Conservation (phyloP, 139 green algal genomes). For the Coccomyxa sp. region DNA sequence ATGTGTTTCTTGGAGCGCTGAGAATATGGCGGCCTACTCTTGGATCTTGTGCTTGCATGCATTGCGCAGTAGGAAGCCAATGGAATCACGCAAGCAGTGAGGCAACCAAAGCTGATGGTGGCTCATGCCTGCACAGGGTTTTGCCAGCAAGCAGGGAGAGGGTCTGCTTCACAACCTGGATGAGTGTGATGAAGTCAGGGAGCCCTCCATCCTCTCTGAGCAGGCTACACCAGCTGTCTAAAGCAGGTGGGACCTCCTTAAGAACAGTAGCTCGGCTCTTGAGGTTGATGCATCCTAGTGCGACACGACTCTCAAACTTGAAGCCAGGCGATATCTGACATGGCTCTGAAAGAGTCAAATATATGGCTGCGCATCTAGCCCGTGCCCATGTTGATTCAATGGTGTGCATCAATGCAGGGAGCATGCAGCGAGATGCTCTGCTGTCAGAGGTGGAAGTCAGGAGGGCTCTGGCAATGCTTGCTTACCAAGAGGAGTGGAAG, state of each 20-base stretch:
- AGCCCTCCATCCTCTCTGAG: not conserved
- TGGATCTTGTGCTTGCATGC: not conserved
- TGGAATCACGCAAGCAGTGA: not conserved
- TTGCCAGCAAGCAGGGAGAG: slow-evolving; percentile 30
- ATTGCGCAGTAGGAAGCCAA: not conserved
- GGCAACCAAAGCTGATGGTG: no score
- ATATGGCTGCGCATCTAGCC: not conserved
- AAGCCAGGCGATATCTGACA: not conserved
- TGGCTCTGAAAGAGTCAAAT: not conserved
- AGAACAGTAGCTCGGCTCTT: not conserved
- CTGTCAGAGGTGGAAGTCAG: no score
- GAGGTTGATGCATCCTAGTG: not conserved
- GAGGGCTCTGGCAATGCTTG: no score
- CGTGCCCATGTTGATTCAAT: not conserved
- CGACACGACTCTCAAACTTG: not conserved
- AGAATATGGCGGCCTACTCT: not conserved
- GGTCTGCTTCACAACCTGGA: slow-evolving; percentile 76
- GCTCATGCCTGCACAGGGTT: slow-evolving; percentile 21
- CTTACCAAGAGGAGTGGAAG: no score
- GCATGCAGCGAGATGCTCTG: no score
- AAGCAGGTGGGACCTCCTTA: not conserved
- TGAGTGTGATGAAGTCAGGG: slow-evolving; percentile 22
- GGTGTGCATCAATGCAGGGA: not conserved
- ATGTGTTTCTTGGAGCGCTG: not conserved
- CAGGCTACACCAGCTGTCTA: not conserved